Evolutionary conservation across 2,329 filamentous ascomycete species (phyloP).

Genomic region (Verticillium zaregamsianum): DNA sequence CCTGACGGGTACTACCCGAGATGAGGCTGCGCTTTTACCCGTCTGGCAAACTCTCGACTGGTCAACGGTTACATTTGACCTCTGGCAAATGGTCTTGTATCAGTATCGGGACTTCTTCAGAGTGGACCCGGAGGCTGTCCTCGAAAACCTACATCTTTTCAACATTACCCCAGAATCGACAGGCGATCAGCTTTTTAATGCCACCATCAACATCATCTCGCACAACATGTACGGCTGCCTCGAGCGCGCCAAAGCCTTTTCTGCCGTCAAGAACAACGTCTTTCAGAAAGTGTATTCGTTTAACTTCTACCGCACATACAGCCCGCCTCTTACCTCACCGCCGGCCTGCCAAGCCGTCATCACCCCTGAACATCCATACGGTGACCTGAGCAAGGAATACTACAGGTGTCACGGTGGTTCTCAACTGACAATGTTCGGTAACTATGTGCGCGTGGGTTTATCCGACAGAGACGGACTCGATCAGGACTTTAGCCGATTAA

Average conservation of each 20-base stretch:
- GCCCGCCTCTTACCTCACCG: constrained; percentile 21
- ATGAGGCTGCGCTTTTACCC: background rate
- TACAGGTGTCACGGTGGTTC: constrained; percentile 37
- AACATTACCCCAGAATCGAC: background rate
- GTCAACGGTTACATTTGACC: background rate
- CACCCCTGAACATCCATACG: constrained; percentile 21
- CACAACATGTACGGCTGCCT: constrained; percentile 24
- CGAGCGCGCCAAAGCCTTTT: constrained; percentile 27
- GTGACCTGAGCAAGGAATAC: constrained; percentile 31
- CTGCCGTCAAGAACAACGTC: constrained; percentile 21
- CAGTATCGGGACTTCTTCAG: background rate
- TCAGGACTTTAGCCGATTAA: constrained; percentile 24
- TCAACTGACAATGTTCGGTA: constrained; percentile 32
- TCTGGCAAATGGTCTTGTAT: background rate
- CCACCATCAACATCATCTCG: background rate
- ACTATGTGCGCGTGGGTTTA: constrained; percentile 21
- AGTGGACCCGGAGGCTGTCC: background rate
- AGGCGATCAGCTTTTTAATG: background rate
- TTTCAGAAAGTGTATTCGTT: constrained; percentile 29
- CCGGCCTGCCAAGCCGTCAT: constrained; percentile 23
- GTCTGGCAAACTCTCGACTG: background rate
- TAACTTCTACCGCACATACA: constrained; percentile 36
- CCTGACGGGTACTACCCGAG: background rate
- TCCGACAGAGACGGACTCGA: constrained; percentile 31
- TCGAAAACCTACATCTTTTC: background rate